Base-by-base conservation (phyloP, 768 basidiomycete species). In the Lanmaoa pseudosensibilis region DNA sequence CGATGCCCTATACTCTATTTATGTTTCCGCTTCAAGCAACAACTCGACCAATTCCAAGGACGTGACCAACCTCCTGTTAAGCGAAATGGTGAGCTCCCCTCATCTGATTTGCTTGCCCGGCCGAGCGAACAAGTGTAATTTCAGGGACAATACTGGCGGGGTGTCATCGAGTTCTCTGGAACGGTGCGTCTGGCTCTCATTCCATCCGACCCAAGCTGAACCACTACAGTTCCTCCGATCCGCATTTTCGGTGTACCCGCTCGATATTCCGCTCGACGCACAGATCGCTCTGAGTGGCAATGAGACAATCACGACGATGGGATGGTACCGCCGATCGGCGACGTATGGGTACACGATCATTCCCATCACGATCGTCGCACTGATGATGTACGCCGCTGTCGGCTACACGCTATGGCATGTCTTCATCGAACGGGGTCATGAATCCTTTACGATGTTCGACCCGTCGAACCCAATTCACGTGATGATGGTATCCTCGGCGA, bases 101-200 rank as follows among this genome's bases (percentile, higher is more conserved):
- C 5, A 0, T 40, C 18, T n/a, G 3, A 16, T 18, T 6, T 16
- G 2, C 23, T 18, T 13, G 1, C 12, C 11, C 2, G n/a, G 21
- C 11, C 13, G 2, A 23, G 12, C 6, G 5, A 32, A 19, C 19
- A 7, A 11, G 4, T 4, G n/a, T 37, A 21, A 4, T 23, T 18
- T 18, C 23, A 62, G 60, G 63, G 53, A 44, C 40, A 52, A 7
- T 62, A 59, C 19, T 62, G 60, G 60, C 46, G 45, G 1, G 64
- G 64, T 25, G 53, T 65, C 13, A 34, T 58, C 12, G 64, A 65
- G 13, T 65, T 62, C 30, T 45, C 56, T 23, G 64, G 54, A 23
- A 65, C 64, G 13, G 63, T 56, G 25, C 25, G 46, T n/a, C 18
- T 39, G 38, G 16, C 25, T 43, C n/a, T n/a, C n/a, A n/a, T n/a